Percentiles rank a stretch among this genome's conserved stretches.
These are phyloP conservation scores for Lactarius psammicola DNA, from an alignment of 768 basidiomycete genomes.

Conservation along the genomic window DNA sequence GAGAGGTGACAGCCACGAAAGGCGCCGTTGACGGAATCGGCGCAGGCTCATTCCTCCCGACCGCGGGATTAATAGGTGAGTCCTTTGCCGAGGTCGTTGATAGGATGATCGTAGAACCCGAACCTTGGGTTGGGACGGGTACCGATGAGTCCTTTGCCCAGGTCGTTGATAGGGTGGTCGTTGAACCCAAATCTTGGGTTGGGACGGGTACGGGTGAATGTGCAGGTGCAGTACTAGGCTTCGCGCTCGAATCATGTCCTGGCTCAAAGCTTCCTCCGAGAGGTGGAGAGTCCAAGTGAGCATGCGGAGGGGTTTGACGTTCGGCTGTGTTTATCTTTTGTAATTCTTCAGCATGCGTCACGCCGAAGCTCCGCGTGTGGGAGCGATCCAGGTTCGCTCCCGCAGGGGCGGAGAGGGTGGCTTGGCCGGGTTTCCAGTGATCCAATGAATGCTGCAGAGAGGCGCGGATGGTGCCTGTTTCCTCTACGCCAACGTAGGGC, in stretches of 20 bases:
- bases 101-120: constrained; percentile 10
- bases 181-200: constrained; percentile 10
- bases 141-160: constrained; percentile 33
- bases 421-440: constrained; percentile 68
- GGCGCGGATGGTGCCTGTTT: constrained; percentile 68
- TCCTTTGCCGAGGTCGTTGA: constrained; percentile 34
- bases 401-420: constrained; percentile 43
- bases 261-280: neutral
- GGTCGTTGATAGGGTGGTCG: constrained; percentile 15
- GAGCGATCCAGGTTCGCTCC: constrained; percentile 59
- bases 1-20: constrained; percentile 31
- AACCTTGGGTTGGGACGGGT: constrained; percentile 10
- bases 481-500: constrained; percentile 61
- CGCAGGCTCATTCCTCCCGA: constrained; percentile 35
- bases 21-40: constrained; percentile 29
- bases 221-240: constrained; percentile 19
- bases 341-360: constrained; percentile 76
- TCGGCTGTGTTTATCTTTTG: constrained; percentile 47
- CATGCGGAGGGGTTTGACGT: constrained; percentile 31
- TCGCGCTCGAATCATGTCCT: constrained; percentile 14
- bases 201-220: constrained; percentile 8
- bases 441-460: constrained; percentile 77
- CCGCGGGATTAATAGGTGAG: constrained; percentile 35
- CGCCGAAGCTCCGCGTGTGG: constrained; percentile 81
- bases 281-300: constrained; percentile 45